Base-by-base conservation (phyloP, 2,329 filamentous ascomycete species). In the Claviceps monticola region DNA sequence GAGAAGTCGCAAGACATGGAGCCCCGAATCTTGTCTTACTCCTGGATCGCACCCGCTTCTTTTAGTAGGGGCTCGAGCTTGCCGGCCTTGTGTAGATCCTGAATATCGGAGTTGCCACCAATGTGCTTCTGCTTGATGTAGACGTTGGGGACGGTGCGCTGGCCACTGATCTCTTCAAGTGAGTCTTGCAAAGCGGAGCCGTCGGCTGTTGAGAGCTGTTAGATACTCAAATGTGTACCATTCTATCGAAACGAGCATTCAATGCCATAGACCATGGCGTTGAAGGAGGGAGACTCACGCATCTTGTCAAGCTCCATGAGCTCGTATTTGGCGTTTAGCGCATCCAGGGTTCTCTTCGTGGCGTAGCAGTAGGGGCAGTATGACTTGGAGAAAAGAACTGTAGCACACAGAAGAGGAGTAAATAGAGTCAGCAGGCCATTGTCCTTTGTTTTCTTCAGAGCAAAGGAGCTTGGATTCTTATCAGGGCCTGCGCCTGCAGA, bases 361-460 rank as follows among this genome's bases (percentile, higher is more conserved):
- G 82, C 75, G 53, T 72, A 76, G 78, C 91, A 97, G 79, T 95
- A 94, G 13, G 90, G 89, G 79, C 93, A 98, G 74, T 88, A 95
- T 16, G 84, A 88, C 76, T 98, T 98, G 71, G 85, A 90, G 79
- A 98, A 98, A 67, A 98, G 87, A 62, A 93, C 86, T 87, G 49
- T 47, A 21, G 36, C 19, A 19, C 16, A 21, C 8, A 8, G 16
- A 19, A 13, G 7, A 53, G 19, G 6, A 39, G 23, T 9, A 43
- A 5, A 23, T n/a, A 17, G 11, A 43, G 41, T 23, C 8, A 43
- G 19, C 17, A 44, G 41, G 17, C 4, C 8, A 3, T 13, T 34
- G 4, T 34, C 9, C 9, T 34, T 34, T 34, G 29, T 34, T 34
- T 11, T 34, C 11, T 34, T 34, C 9, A 34, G 9, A 4, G 9